Conservation (phyloP, 495 filamentous ascomycete species). For the Talaromyces proteolyticus region DNA sequence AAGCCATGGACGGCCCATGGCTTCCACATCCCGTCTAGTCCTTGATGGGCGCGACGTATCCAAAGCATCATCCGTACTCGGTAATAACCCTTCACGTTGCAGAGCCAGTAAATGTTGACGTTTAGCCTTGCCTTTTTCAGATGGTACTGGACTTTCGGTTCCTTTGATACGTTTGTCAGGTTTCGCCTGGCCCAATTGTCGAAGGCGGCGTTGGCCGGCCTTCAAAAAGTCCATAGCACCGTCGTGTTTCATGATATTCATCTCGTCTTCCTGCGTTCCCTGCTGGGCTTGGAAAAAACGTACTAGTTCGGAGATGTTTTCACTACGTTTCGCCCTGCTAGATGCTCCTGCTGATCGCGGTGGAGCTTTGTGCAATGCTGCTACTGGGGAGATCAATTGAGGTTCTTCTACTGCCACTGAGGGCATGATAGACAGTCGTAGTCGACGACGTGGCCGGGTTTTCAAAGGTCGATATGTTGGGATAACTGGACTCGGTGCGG, state of each 20-base stretch:
- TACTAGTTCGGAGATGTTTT: constrained; percentile 31
- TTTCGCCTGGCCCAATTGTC: constrained; percentile 30
- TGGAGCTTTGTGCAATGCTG: constrained; percentile 11
- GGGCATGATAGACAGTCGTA: constrained; percentile 24
- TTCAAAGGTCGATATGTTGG: constrained; percentile 27
- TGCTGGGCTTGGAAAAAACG: constrained; percentile 32
- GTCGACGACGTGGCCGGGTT: constrained; percentile 19
- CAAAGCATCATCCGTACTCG: neutral
- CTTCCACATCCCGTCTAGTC: constrained; percentile 33
- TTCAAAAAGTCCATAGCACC: constrained; percentile 25
- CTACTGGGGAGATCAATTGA: constrained; percentile 10
- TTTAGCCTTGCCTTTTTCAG: neutral
- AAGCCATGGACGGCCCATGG: constrained; percentile 36
- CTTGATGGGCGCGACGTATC: constrained; percentile 12
- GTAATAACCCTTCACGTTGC: constrained; percentile 26
- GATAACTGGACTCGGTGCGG: constrained; percentile 38
- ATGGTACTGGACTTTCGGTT: neutral
- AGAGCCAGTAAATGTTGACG: constrained; percentile 27
- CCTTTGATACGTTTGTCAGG: constrained; percentile 14
- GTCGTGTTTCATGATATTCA: constrained; percentile 6
- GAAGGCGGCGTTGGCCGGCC: constrained; percentile 35
- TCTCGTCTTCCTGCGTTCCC: constrained; percentile 4
- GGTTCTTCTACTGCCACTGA: constrained; percentile 14
- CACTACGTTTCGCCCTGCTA: constrained; percentile 18
- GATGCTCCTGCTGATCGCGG: constrained; percentile 8